A percentile compares a stretch with the other conserved stretches of the same genome.
phyloP scores from a whole-genome alignment of 2,329 filamentous ascomycete species.

The Epichloe brachyelytri region DNA sequence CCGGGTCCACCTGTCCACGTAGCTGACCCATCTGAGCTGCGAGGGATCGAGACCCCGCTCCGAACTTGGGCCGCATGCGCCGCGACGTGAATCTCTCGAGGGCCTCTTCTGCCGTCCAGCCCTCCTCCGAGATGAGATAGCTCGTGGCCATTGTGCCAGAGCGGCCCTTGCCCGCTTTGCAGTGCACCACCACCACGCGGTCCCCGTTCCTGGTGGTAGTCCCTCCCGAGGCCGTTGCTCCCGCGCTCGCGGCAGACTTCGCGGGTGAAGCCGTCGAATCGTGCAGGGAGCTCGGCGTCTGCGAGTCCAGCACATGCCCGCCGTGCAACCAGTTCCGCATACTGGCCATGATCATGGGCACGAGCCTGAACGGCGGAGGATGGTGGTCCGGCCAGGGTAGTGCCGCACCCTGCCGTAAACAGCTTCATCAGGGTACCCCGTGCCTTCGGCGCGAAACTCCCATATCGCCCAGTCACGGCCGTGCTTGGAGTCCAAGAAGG shows the following conservation, averaged over 20 bases:
- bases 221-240: neutral
- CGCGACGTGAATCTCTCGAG: constrained; percentile 56
- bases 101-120: constrained; percentile 41
- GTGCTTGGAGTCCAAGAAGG: constrained; percentile 79
- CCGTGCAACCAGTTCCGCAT: constrained; percentile 80
- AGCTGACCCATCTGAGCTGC: constrained; percentile 75
- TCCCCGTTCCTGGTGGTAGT: constrained; percentile 19
- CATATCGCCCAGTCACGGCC: constrained; percentile 82
- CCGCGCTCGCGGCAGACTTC: neutral
- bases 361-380: constrained; percentile 79
- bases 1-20: constrained; percentile 76
- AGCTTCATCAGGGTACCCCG: constrained; percentile 82
- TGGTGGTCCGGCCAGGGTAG: constrained; percentile 98
- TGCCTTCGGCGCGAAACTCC: constrained; percentile 95
- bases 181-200: constrained; percentile 82
- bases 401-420: constrained; percentile 79
- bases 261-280: neutral
- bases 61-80: constrained; percentile 82
- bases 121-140: constrained; percentile 80
- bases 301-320: constrained; percentile 23
- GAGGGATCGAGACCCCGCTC: constrained; percentile 86
- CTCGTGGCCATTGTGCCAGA: constrained; percentile 80
- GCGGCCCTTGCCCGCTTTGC: constrained; percentile 91
- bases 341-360: constrained; percentile 79
- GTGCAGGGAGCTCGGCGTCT: neutral